Conservation (phyloP, 164 flowering plant species). For the Nelumbo lutea region DNA sequence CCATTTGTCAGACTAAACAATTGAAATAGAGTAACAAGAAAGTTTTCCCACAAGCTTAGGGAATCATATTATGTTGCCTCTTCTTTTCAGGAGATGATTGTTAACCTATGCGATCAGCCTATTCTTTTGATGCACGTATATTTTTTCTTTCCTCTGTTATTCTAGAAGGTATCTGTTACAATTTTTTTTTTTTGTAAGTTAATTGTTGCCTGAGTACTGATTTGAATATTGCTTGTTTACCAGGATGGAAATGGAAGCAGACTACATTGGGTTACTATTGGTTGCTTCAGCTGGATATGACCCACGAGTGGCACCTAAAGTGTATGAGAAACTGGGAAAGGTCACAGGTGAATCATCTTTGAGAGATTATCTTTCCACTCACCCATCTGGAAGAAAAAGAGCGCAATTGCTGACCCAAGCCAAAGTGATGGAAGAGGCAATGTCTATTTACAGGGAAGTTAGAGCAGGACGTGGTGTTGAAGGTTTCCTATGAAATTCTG, state of each 20-base stretch:
- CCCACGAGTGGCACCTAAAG: conserved; percentile 81
- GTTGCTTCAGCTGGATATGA: conserved; percentile 92
- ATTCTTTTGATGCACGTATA: no score
- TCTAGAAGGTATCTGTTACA: no score
- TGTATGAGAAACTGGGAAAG: conserved; percentile 79
- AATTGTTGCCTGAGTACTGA: conserved; percentile 1
- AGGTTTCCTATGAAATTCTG: conserved; percentile 51
- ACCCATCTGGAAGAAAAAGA: conserved; percentile 92
- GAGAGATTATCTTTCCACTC: conserved; percentile 82
- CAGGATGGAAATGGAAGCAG: conserved; percentile 99
- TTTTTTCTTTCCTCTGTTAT: no score
- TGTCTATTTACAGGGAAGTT: conserved; percentile 54
- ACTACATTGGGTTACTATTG: conserved; percentile 82
- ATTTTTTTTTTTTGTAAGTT: neutral
- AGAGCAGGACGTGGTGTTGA: conserved; percentile 55
- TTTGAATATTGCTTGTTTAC: neutral
- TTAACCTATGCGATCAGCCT: no score
- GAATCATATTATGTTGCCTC: no score
- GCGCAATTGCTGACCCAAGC: conserved; percentile 69
- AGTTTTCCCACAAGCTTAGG: no score
- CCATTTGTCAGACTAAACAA: no score
- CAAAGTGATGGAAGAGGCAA: conserved; percentile 94
- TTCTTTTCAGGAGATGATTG: no score
- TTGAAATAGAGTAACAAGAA: no score
- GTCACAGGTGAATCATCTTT: conserved; percentile 55